These are phyloP conservation scores for Claviceps cyperi DNA, from an alignment of 2,329 filamentous ascomycete species.

Conservation along the genomic window DNA sequence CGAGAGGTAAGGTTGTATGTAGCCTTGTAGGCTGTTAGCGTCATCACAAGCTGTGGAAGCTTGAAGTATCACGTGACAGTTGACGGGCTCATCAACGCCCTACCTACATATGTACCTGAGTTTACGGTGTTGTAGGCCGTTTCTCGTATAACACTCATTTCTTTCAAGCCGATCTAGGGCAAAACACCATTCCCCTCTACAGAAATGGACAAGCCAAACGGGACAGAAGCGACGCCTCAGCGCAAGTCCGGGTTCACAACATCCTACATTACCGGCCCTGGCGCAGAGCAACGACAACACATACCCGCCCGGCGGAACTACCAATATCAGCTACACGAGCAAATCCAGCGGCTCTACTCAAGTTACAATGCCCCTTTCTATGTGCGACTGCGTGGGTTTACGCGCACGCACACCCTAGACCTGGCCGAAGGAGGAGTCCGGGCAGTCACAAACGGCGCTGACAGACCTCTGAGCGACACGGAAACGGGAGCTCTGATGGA, in stretches of 20 bases:
- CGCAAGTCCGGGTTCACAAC: slow-evolving; percentile 10
- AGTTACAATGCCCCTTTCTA: slow-evolving; percentile 20
- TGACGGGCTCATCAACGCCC: too few species aligned
- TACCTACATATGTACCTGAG: too few species aligned
- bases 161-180: background rate
- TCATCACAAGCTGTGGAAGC: too few species aligned
- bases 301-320: slow-evolving; percentile 16
- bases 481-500: slow-evolving; percentile 23
- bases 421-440: slow-evolving; percentile 15
- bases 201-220: slow-evolving; percentile 9
- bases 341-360: slow-evolving; percentile 17
- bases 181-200: background rate
- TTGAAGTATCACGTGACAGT: too few species aligned
- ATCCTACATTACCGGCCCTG: slow-evolving; percentile 13
- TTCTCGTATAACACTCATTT: background rate
- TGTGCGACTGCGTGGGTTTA: slow-evolving; percentile 16
- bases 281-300: slow-evolving; percentile 20
- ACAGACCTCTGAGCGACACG: slow-evolving; percentile 19
- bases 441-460: slow-evolving; percentile 15
- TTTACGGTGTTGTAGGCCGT: background rate
- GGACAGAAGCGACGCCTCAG: slow-evolving; percentile 14
- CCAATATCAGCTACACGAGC: slow-evolving; percentile 16
- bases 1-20: too few species aligned
- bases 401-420: slow-evolving; percentile 14
- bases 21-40: too few species aligned